phyloP scores from a whole-genome alignment of 2,329 filamentous ascomycete genomes.

The Emergomyces africanus region DNA sequence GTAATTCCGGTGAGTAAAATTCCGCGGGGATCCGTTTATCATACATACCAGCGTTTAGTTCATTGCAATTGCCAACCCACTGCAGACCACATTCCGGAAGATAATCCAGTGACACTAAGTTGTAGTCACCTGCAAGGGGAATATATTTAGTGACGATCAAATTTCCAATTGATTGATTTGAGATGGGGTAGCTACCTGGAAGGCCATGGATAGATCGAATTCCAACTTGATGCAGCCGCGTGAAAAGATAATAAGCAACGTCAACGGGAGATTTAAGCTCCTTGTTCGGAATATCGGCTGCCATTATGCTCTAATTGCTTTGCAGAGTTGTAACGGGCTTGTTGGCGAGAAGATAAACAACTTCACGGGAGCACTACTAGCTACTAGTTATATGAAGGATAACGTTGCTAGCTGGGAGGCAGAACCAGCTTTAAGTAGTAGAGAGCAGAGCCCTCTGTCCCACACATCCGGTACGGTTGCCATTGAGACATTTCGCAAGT shows the following conservation, averaged over 20 bases:
- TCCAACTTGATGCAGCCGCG: conserved; percentile 36
- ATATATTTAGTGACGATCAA: not conserved
- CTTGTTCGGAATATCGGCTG: conserved; percentile 30
- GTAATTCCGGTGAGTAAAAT: not conserved
- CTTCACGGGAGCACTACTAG: no score
- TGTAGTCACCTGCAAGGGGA: conserved; percentile 45
- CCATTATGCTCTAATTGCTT: conserved; percentile 14
- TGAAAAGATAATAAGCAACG: conserved; percentile 38
- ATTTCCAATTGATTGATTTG: conserved; percentile 3
- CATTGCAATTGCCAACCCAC: conserved; percentile 57
- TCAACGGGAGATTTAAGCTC: conserved; percentile 34
- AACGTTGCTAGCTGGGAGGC: not conserved
- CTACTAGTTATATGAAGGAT: no score
- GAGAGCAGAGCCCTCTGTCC: not conserved
- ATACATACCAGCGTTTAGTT: conserved; percentile 55
- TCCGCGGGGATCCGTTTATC: not conserved
- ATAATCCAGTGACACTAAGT: conserved; percentile 56
- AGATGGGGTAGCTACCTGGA: conserved; percentile 28
- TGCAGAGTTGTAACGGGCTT: not conserved
- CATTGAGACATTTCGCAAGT: not conserved
- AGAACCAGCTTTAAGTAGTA: not conserved
- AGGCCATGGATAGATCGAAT: conserved; percentile 39
- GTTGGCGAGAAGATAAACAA: not conserved
- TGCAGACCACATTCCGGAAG: conserved; percentile 45
- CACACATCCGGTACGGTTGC: not conserved